Base-by-base conservation (phyloP, 495 filamentous ascomycete genomes). In the Trichoderma virens region DNA sequence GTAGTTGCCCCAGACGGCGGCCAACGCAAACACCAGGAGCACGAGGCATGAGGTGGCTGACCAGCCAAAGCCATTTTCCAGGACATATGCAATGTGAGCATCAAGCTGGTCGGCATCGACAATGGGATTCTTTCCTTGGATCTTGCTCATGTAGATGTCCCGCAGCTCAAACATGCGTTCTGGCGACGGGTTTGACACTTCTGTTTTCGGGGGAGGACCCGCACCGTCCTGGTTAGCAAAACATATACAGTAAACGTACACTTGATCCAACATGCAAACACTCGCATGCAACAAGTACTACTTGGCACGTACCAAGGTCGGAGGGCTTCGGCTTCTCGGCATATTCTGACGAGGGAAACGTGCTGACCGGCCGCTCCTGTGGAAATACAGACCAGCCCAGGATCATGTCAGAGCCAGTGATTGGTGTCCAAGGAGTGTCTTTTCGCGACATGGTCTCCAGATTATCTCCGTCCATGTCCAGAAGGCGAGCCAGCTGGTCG, bases 361-460 rank as follows among this genome's bases (percentile, higher is more conserved):
- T 62, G 14, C 34, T 16, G 14, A 41, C 60, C 13, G 60, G 60
- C 20, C 23, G 39, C 16, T 62, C 60, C 11, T 27, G 30, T 27
- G 60, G 60, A 41, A 62, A 62, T 41, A 62, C 60, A 25, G 34
- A 27, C 60, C 60, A 62, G 32, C 31, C 18, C 14, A 62, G 60
- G 32, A 62, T 62, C 60, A 35, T 62, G 18, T 62, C 60, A 14
- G 60, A 62, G 28, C 60, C 60, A 5, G 60, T 62, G 60, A 62
- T 62, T 5, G 60, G 60, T 11, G 60, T 62, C 60, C 60, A 62
- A 23, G 60, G 60, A 16, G 35, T 38, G 60, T 62, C 60, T 41
- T 62, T 62, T 13, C 60, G 60, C 31, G 60, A 62, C 60, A 62
- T 38, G 14, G 30, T 62, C 30, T 62, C 60, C 2, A 38, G 60